Base-by-base conservation (phyloP, 257 asterid genomes). In the Buddleja alternifolia region DNA sequence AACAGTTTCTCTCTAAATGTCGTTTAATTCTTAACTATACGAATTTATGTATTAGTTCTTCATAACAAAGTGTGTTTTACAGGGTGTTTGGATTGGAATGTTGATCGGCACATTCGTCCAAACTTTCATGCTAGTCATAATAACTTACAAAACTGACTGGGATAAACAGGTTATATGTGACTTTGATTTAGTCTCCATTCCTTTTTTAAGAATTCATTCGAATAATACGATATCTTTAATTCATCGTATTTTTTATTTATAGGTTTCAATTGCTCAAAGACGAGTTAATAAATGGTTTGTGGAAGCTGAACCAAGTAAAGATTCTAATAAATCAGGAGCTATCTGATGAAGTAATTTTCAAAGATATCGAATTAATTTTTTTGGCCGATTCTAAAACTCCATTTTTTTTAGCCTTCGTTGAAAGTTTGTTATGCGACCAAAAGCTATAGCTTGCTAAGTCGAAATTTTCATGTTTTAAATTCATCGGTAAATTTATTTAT, bases 31-130 rank as follows among this genome's bases (percentile, higher is more conserved):
- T n/a, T n/a, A n/a, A n/a, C n/a, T n/a, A n/a, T n/a, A n/a, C n/a
- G n/a, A n/a, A n/a, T n/a, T n/a, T n/a, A n/a, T n/a, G n/a, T n/a
- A n/a, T n/a, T n/a, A n/a, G n/a, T n/a, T n/a, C n/a, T n/a, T n/a
- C n/a, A n/a, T n/a, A n/a, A n/a, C n/a, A n/a, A n/a, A n/a, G n/a
- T n/a, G n/a, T n/a, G n/a, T n/a, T 67, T 42, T 12, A 46, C 40
- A 88, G 95, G 95, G 95, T 46, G 89, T 88, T 15, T 88, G 95
- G 95, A 74, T 86, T 20, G 92, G 95, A 53, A 88, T 88, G 92
- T 83, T n/a, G n/a, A n/a, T n/a, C n/a, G n/a, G n/a, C n/a, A n/a
- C n/a, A n/a, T n/a, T n/a, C n/a, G n/a, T n/a, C 37, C 95, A 88
- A 46, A 83, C 95, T 0, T 58, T 83, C 37, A 69, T 78, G 14